Evolutionary conservation across 495 filamentous ascomycete species (phyloP), one percentile per base, ranked within the genome.

Genomic region (Penicillium angulare): DNA sequence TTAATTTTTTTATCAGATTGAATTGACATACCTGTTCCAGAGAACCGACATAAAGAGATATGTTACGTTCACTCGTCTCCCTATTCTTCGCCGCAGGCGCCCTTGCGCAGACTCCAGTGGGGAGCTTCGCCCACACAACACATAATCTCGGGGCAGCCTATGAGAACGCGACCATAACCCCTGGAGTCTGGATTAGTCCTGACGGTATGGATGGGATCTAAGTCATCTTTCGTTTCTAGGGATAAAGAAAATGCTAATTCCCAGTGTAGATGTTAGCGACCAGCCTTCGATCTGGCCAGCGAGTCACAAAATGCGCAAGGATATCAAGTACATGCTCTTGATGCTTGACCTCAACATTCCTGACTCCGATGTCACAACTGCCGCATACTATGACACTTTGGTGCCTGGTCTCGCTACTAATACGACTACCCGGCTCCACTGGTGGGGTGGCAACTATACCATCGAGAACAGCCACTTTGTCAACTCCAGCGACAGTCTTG

Each of bases 391-490:
- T 41, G 39, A 42, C 27, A 50, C 26, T 7, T 31, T 50, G 21
- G 20, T 43, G 4, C 47, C 47, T 10, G 47, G 47, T 15, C 13
- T 50, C 0, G 47, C 38, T 23, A 12, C 16, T 0, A 43, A 50
- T n/a, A 50, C 47, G 5, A 50, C 47, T 3, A 50, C 47, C 15
- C 47, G 47, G 26, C 18, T 50, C 12, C 47, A 50, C 20, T 50
- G 47, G 47, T 50, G 47, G 47, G 38, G 47, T 26, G 47, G 47
- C 13, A 50, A 50, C 38, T 50, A 35, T 43, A 50, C 47, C 2
- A 34, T 50, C 10, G 47, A 40, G 6, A 41, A 50, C 18, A 38
- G 47, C 38, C 24, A 33, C 2, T 50, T 43, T 9, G 26, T 43
- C 5, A 43, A 43, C 47, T 50, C 47, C 2, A 50, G 47, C 12